phyloP scores from a whole-genome alignment of 139 green algal species.

The Chlorella sp. region DNA sequence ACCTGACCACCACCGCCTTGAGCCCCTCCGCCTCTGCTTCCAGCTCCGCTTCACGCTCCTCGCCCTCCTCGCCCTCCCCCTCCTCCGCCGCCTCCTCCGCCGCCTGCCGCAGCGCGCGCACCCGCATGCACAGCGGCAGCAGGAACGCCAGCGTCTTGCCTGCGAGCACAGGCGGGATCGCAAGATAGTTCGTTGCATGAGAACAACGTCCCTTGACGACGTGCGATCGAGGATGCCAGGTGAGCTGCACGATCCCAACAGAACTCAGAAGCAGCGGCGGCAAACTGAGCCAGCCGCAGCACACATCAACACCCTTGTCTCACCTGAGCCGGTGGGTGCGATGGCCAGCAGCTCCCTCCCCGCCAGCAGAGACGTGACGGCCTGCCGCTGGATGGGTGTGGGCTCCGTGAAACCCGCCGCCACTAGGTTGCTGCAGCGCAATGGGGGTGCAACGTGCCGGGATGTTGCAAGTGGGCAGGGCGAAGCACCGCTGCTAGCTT shows the following conservation, averaged over 20 bases:
- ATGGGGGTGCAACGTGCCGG: background rate
- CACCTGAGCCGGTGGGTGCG: conserved; percentile 85
- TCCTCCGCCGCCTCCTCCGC: background rate
- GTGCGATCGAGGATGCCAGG: too few species aligned
- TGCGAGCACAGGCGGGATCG: too few species aligned
- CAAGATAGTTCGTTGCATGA: too few species aligned
- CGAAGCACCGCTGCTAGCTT: background rate
- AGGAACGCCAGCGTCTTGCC: conserved; percentile 96
- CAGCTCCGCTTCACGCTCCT: background rate
- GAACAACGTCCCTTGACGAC: too few species aligned
- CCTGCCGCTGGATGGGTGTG: conserved; percentile 95
- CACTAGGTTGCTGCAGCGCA: conserved; percentile 48
- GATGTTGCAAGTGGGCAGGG: background rate
- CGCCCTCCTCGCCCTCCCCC: background rate
- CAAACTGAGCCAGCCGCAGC: too few species aligned
- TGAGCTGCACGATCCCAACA: too few species aligned
- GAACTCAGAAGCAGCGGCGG: too few species aligned
- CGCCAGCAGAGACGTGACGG: conserved; percentile 75
- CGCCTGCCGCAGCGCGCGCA: conserved; percentile 2
- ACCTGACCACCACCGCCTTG: conserved; percentile 45
- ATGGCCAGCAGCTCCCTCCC: conserved; percentile 84
- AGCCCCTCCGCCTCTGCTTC: conserved; percentile 11
- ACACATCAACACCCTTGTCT: too few species aligned
- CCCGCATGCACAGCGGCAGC: conserved; percentile 76
- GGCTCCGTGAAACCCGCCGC: conserved; percentile 69